phyloP scores from a whole-genome alignment of 441 rosid genomes.

The Populus hybrid region DNA sequence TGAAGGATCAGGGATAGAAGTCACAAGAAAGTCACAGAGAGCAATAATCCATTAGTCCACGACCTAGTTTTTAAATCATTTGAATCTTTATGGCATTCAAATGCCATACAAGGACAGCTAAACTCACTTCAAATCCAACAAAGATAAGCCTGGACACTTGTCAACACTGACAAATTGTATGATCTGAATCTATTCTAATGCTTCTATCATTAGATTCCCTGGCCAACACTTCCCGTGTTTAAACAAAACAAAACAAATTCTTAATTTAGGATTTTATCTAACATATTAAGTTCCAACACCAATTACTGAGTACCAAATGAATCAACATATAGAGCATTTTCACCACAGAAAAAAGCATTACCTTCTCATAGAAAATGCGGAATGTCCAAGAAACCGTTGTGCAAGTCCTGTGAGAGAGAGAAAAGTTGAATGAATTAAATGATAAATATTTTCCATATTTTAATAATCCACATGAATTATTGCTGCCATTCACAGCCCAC shows the following conservation, averaged over 20 bases:
- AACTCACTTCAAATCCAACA: neutral
- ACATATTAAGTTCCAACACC: neutral
- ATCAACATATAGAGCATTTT: neutral
- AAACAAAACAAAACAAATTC: neutral
- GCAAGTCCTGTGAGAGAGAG: constrained; percentile 64
- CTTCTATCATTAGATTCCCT: neutral
- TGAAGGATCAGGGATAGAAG: constrained; percentile 19
- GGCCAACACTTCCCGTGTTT: neutral
- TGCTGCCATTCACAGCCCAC: neutral
- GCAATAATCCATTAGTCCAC: neutral
- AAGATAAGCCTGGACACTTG: neutral
- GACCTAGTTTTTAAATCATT: neutral
- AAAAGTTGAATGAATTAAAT: constrained; percentile 19
- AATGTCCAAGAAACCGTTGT: constrained; percentile 93
- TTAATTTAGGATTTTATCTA: neutral
- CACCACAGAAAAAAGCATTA: constrained; percentile 22
- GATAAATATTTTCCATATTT: constrained; percentile 1
- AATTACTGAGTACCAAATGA: neutral
- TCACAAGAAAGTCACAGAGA: constrained; percentile 7
- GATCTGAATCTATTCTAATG: neutral
- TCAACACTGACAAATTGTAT: neutral
- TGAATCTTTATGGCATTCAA: neutral
- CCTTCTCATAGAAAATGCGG: constrained; percentile 94
- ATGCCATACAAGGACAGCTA: neutral
- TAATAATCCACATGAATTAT: neutral